Percentiles rank a stretch among this genome's conserved stretches.
Evolutionary conservation across 164 flowering plant genomes (phyloP).

Genomic region (Sedum album): DNA sequence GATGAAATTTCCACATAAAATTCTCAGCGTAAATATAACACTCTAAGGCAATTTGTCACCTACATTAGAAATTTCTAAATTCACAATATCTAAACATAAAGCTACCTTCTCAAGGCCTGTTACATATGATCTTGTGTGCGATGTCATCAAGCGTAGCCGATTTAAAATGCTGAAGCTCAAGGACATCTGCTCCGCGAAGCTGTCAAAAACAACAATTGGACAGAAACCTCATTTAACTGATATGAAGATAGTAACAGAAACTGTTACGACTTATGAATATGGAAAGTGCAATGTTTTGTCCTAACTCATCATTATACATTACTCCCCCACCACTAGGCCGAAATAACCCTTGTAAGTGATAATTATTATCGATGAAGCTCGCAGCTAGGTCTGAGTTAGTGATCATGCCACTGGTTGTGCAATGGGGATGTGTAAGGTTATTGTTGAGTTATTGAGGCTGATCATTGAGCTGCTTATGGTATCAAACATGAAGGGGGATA

Average conservation of each 20-base stretch:
- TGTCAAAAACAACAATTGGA: slow-evolving; percentile 13
- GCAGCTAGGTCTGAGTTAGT: no score
- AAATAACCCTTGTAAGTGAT: no score
- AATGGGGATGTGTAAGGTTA: no score
- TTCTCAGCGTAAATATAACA: background rate
- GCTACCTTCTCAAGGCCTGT: slow-evolving; percentile 78
- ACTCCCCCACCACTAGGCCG: no score
- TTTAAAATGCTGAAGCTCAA: slow-evolving; percentile 52
- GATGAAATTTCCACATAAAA: background rate
- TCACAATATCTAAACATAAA: background rate
- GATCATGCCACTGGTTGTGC: no score
- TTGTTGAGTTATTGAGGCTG: no score
- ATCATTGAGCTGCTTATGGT: no score
- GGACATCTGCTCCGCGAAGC: slow-evolving; percentile 58
- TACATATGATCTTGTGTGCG: slow-evolving; percentile 70
- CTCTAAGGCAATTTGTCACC: background rate
- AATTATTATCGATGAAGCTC: no score
- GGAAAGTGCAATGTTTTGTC: background rate
- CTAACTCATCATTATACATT: background rate
- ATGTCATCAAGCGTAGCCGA: slow-evolving; percentile 72
- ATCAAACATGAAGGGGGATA: no score
- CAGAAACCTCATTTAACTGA: background rate
- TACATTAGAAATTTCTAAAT: background rate
- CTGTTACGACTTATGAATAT: background rate
- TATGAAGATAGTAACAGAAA: background rate